Evolutionary conservation across 1,284 basidiomycete species (phyloP).

Genomic region (Singerocomus inundabilis): DNA sequence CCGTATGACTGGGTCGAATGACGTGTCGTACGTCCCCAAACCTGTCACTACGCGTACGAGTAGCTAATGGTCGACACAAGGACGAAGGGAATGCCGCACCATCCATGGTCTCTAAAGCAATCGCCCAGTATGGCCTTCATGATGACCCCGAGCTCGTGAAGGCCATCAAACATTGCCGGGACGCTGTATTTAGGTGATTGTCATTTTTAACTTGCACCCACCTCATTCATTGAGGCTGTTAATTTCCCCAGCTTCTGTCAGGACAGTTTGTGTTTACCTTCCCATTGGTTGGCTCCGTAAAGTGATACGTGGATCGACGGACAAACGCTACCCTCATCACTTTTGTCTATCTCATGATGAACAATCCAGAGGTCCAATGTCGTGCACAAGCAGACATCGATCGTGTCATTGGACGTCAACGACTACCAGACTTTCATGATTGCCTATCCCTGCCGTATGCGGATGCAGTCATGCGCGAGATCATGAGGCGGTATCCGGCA

Average conservation of each 20-base stretch:
- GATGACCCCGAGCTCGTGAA: slow-evolving; percentile 10
- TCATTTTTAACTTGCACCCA: background rate
- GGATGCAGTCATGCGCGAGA: slow-evolving; percentile 40
- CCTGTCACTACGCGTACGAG: background rate
- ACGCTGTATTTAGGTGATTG: slow-evolving; percentile 18
- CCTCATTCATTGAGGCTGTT: background rate
- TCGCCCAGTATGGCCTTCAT: slow-evolving; percentile 8
- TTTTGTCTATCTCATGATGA: slow-evolving; percentile 37
- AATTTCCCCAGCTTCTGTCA: slow-evolving; percentile 13
- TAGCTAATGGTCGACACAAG: slow-evolving; percentile 7
- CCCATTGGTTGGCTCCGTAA: background rate
- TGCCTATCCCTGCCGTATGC: slow-evolving; percentile 37
- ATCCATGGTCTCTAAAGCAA: slow-evolving; percentile 22
- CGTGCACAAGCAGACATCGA: slow-evolving; percentile 42
- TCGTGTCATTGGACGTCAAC: slow-evolving; percentile 34
- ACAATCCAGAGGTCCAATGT: slow-evolving; percentile 34
- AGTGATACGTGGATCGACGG: slow-evolving; percentile 4
- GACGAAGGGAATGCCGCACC: slow-evolving; percentile 12
- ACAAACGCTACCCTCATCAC: slow-evolving; percentile 13
- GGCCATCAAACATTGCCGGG: slow-evolving; percentile 16
- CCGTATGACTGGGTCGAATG: slow-evolving; percentile 17
- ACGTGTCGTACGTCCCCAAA: slow-evolving; percentile 9
- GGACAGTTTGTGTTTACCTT: slow-evolving; percentile 21
- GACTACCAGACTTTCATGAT: slow-evolving; percentile 43
- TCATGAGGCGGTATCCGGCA: slow-evolving; percentile 24